Base-by-base conservation (phyloP, 176 grass and related monocot genomes). In the Aegilops umbellulata region DNA sequence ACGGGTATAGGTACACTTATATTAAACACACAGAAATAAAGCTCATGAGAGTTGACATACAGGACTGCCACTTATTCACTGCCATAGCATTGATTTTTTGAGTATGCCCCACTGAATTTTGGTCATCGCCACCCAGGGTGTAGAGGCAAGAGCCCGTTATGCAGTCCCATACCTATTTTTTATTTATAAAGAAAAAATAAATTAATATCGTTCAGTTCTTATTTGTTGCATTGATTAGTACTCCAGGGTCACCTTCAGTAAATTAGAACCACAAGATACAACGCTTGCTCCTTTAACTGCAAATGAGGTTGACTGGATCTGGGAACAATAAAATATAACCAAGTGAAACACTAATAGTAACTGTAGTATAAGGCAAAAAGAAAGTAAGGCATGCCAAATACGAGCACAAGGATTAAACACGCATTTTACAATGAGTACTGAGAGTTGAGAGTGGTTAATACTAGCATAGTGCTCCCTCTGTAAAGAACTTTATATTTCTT, bases 61-160 rank as follows among this genome's bases (percentile, higher is more conserved):
- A 98, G 22, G 96, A 98, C 79, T 98, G 96, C 96, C 96, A 98
- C 80, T 86, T 95, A 87, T 98, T 98, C 79, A 98, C 96, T 38
- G 93, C 89, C 96, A 98, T 98, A 79, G 93, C 90, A 95, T 88
- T 95, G 74, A 98, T 98, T 89, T 93, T 91, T 87, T 94, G 68
- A 69, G 84, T 80, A 76, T 98, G 96, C 31, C 96, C 93, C 69
- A 93, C 85, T 63, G 84, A 92, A 86, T 83, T 75, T 87, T 61
- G 91, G 36, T 98, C 87, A 86, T 89, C 91, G 20, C 81, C 85
- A 16, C 96, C 93, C 68, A 98, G 82, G 20, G 93, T 95, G 90
- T 92, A 98, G 80, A 98, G 96, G 65, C 96, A 98, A 89, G 96
- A 98, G 26, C 96, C 96, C 58, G 93, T 98, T 76, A 95, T 98